Evolutionary conservation across 129 eudicot species (phyloP).

Genomic region (Saussurea involucrata): DNA sequence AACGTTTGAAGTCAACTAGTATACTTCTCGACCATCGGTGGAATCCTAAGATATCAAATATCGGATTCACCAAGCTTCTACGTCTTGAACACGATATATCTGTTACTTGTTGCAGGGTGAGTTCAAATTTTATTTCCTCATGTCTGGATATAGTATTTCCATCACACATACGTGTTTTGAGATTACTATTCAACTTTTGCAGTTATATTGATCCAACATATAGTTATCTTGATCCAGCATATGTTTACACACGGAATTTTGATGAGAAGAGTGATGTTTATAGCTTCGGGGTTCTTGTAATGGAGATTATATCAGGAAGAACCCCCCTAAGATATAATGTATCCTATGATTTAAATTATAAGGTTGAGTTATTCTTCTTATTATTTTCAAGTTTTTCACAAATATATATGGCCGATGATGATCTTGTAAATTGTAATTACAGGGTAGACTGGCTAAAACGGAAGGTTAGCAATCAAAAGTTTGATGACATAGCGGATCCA

Average conservation of each 20-base stretch:
- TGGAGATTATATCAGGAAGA: slow-evolving; percentile 54
- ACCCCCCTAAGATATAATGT: slow-evolving; percentile 10
- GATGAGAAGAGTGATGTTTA: slow-evolving; percentile 48
- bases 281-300: slow-evolving; percentile 51
- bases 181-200: neutral
- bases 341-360: slow-evolving; percentile 21
- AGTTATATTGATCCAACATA: slow-evolving; percentile 54
- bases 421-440: neutral
- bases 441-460: slow-evolving; percentile 53
- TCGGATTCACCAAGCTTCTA: slow-evolving; percentile 33
- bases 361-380: slow-evolving; percentile 24
- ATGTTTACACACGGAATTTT: slow-evolving; percentile 4
- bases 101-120: slow-evolving; percentile 32
- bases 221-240: slow-evolving; percentile 54
- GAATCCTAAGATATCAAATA: slow-evolving; percentile 52
- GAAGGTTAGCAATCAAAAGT: slow-evolving; percentile 26
- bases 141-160: neutral
- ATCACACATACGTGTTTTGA: neutral
- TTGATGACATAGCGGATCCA: slow-evolving; percentile 31
- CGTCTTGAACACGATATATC: slow-evolving; percentile 17
- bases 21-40: slow-evolving; percentile 56
- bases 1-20: slow-evolving; percentile 46
- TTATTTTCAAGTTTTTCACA: neutral
- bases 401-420: neutral
- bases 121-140: neutral